phyloP scores from a whole-genome alignment of 129 eudicot species.

The Pittosporum tobira region DNA sequence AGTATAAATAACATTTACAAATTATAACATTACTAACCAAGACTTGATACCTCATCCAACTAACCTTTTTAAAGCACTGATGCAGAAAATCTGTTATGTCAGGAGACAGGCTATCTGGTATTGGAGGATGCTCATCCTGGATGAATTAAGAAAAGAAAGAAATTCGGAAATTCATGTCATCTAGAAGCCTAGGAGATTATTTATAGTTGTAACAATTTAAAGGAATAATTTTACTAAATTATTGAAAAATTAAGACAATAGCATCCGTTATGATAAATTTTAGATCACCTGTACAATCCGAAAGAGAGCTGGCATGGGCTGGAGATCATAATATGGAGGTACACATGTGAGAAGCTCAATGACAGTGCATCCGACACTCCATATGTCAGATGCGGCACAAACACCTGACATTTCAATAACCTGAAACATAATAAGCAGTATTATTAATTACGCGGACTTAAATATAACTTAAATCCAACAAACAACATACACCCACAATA shows the following conservation, averaged over 20 bases:
- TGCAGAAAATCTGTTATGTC: constrained; percentile 83
- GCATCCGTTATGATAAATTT: too few species aligned
- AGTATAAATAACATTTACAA: not conserved
- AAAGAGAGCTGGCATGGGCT: constrained; percentile 99
- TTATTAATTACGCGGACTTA: constrained; percentile 1
- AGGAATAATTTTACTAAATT: not conserved
- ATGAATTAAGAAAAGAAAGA: constrained; percentile 11
- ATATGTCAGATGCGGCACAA: constrained; percentile 98
- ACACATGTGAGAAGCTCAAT: constrained; percentile 94
- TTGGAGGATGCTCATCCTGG: constrained; percentile 97
- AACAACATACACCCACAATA: not conserved
- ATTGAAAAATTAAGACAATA: not conserved
- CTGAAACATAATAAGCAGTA: constrained; percentile 30
- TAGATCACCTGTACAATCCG: constrained; percentile 76
- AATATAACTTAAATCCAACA: not conserved
- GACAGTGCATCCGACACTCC: constrained; percentile 99
- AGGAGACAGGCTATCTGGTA: constrained; percentile 90
- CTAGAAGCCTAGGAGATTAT: constrained; percentile 1
- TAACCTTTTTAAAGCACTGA: constrained; percentile 93
- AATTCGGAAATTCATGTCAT: constrained; percentile 10
- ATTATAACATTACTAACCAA: too few species aligned
- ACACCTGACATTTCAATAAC: constrained; percentile 99
- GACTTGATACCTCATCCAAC: constrained; percentile 13
- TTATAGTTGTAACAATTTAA: not conserved
- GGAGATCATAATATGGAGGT: constrained; percentile 97